A percentile compares a stretch with the other conserved stretches of the same genome.
Conservation (phyloP, 2,329 filamentous ascomycete species). For the Penicillium sp. region DNA sequence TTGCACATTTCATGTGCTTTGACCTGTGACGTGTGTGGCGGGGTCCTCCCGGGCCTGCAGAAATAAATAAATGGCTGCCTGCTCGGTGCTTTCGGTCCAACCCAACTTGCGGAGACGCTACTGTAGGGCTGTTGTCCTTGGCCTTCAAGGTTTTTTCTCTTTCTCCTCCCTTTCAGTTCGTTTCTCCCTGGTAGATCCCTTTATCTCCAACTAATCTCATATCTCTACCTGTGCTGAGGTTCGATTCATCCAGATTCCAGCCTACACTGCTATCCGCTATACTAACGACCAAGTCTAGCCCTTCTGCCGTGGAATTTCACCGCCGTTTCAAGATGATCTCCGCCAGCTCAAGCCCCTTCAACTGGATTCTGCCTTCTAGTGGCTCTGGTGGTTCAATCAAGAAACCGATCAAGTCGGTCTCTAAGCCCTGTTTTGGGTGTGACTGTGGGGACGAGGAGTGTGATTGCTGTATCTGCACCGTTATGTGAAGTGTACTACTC, state of each 20-base stretch:
- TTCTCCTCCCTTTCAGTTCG: constrained; percentile 4
- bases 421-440: constrained; percentile 48
- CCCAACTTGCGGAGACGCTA: not conserved
- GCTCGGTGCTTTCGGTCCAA: constrained; percentile 1
- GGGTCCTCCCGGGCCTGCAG: too few species aligned
- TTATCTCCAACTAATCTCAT: too few species aligned
- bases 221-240: not conserved
- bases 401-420: constrained; percentile 43
- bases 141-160: too few species aligned
- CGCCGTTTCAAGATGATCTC: constrained; percentile 23
- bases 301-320: too few species aligned
- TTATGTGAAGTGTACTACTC: constrained; percentile 43
- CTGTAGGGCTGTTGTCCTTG: not conserved
- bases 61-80: constrained; percentile 23
- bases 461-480: constrained; percentile 46
- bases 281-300: too few species aligned
- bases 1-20: too few species aligned
- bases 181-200: too few species aligned
- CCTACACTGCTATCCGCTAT: not conserved
- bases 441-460: constrained; percentile 48
- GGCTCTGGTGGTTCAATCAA: constrained; percentile 39
- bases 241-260: too few species aligned
- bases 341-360: constrained; percentile 30
- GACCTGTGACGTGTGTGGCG: constrained; percentile 19
- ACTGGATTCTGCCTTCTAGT: constrained; percentile 41